Conservation (phyloP, 2,329 filamentous ascomycete species). For the Cordyceps militaris region DNA sequence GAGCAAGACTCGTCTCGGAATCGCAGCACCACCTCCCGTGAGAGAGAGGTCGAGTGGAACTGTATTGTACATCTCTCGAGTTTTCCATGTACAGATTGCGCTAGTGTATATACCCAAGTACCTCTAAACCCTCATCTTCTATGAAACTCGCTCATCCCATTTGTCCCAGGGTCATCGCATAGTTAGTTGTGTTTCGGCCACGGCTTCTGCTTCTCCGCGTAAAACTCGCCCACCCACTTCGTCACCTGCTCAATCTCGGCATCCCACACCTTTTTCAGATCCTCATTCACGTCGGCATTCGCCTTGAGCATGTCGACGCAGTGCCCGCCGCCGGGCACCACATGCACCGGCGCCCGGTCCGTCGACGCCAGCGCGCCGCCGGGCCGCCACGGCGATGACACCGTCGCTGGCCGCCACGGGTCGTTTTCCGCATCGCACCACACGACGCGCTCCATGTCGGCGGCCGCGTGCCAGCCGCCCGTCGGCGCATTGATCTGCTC, state of each 20-base stretch:
- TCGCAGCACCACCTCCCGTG: no score
- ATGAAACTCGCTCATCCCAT: background rate
- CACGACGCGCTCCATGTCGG: conserved; percentile 10
- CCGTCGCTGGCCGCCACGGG: conserved; percentile 9
- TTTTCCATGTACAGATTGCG: background rate
- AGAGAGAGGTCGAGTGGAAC: no score
- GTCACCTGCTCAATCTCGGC: conserved; percentile 48
- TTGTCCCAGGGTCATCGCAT: background rate
- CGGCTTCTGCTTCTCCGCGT: conserved; percentile 15
- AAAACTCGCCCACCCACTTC: conserved; percentile 56
- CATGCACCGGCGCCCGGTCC: conserved; percentile 39
- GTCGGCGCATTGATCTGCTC: conserved; percentile 26
- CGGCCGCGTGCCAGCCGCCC: conserved; percentile 6
- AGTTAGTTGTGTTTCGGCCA: background rate
- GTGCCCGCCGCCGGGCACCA: conserved; percentile 37
- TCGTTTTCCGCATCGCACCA: conserved; percentile 11
- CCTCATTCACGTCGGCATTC: conserved; percentile 49
- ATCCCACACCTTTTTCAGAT: conserved; percentile 45
- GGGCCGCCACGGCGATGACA: background rate
- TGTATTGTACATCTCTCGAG: background rate
- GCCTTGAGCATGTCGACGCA: conserved; percentile 57
- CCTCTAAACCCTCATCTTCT: background rate
- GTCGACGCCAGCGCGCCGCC: conserved; percentile 28
- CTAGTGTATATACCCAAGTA: background rate
- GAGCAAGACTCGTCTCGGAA: no score